Evolutionary conservation across 2,329 filamentous ascomycete species (phyloP).

Genomic region (Pseudopyrenochaeta lycopersici): DNA sequence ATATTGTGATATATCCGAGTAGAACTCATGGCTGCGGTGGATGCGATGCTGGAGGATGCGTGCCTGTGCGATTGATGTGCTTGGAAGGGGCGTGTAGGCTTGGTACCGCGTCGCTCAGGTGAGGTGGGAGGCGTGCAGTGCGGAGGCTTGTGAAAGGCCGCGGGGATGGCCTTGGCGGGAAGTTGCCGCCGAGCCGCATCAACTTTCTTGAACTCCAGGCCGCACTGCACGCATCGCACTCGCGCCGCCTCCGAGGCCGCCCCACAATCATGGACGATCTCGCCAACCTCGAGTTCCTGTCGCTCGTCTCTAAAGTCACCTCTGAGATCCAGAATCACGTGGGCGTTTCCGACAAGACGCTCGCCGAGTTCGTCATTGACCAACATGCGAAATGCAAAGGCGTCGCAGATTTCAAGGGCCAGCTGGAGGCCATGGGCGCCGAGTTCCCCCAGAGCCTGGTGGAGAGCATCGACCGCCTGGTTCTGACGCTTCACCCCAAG

Average conservation of each 20-base stretch:
- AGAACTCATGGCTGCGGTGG: slow-evolving; percentile 17
- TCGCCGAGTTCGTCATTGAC: slow-evolving; percentile 95
- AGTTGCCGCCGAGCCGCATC: slow-evolving; percentile 19
- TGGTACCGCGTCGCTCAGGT: slow-evolving; percentile 6
- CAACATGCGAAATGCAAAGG: slow-evolving; percentile 80
- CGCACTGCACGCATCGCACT: background rate
- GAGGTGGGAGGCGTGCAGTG: slow-evolving; percentile 8
- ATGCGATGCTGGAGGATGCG: background rate
- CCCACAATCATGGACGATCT: slow-evolving; percentile 80
- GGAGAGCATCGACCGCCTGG: slow-evolving; percentile 89
- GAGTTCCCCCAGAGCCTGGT: slow-evolving; percentile 87
- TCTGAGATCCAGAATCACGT: slow-evolving; percentile 95
- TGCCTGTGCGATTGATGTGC: slow-evolving; percentile 4
- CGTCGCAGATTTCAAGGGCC: slow-evolving; percentile 76
- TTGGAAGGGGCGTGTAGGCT: slow-evolving; percentile 1
- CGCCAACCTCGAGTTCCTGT: slow-evolving; percentile 88
- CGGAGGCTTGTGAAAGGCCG: slow-evolving; percentile 25
- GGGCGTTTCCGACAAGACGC: slow-evolving; percentile 89
- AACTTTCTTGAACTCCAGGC: slow-evolving; percentile 8
- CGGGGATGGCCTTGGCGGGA: slow-evolving; percentile 21
- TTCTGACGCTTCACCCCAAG: slow-evolving; percentile 89
- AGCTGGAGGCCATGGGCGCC: slow-evolving; percentile 78
- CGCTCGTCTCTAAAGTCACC: slow-evolving; percentile 92
- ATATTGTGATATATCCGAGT: slow-evolving; percentile 21
- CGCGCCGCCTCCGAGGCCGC: slow-evolving; percentile 7